Evolutionary conservation across 2,329 filamentous ascomycete genomes (phyloP), one percentile per base, ranked within the genome.

Genomic region (Aspergillus latus): DNA sequence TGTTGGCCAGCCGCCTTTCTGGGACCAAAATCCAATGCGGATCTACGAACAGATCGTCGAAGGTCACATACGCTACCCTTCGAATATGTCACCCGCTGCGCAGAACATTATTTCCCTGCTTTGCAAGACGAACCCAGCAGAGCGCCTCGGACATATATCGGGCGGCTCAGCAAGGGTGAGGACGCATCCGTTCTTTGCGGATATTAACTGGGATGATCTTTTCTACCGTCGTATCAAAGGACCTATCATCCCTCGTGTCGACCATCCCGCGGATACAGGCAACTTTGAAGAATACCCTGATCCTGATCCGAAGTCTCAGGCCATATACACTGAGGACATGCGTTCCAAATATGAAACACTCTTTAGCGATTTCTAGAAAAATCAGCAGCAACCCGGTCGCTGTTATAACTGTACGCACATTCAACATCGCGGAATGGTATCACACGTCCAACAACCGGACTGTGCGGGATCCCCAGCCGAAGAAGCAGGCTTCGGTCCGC

Each of bases 1-100:
- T 16, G 84, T 87, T 49, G 85, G 85, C 50, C 84, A 87, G 64
- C 85, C 85, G 21, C 85, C 85, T 1, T 88, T 87, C 69, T 88
- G 85, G 84, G 84, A 87, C 67, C 82, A 85, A 58, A 87, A 87
- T 62, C 84, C 84, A 3, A 86, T 87, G 82, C 85, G 85, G 59
- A 86, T 87, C 59, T 87, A 87, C 68, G 84, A 87, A 69, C 84
- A 84, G 67, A 88, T 88, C 61, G 83, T 87, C 11, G 82, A 85
- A 69, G 85, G 84, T 56, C 82, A 78, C 58, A 72, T 88, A 40
- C 82, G 83, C 57, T 87, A 83, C 66, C 85, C 85, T 6, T 77
- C 77, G 7, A 79, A 80, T 60, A 84, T 87, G 80, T 79, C 81
- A 1, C 66, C 78, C 2, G 78, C 83, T 28, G 84, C 85, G 2